These are phyloP conservation scores for Angophora floribunda DNA, from an alignment of 345 rosid species.

Conservation along the genomic window DNA sequence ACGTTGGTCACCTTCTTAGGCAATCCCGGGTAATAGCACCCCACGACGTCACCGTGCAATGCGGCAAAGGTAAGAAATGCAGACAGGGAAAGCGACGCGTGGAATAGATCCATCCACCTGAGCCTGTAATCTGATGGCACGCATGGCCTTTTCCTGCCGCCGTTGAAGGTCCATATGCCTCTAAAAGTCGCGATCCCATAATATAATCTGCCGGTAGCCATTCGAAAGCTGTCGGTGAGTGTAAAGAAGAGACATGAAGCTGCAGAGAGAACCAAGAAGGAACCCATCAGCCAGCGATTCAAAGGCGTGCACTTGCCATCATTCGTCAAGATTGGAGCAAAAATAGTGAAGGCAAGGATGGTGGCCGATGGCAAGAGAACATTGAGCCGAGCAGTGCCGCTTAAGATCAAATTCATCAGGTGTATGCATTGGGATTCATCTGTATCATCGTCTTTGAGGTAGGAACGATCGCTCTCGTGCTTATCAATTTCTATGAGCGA, in stretches of 20 bases:
- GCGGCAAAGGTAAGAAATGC: constrained; percentile 33
- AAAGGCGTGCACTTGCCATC: constrained; percentile 25
- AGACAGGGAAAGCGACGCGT: constrained; percentile 24
- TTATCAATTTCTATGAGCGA: not conserved
- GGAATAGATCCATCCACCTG: constrained; percentile 32
- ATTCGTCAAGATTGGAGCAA: constrained; percentile 38
- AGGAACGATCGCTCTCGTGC: not conserved
- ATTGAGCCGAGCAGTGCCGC: constrained; percentile 44
- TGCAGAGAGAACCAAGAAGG: constrained; percentile 11
- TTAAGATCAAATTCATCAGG: constrained; percentile 26
- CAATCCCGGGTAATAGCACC: constrained; percentile 31
- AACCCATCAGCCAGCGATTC: constrained; percentile 30
- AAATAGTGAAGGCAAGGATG: constrained; percentile 41
- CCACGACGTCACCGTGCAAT: constrained; percentile 23
- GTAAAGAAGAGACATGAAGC: constrained; percentile 32
- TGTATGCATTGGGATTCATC: constrained; percentile 26
- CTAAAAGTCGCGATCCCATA: constrained; percentile 35
- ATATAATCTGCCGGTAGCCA: constrained; percentile 23
- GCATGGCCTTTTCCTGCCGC: constrained; percentile 27
- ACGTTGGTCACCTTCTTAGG: constrained; percentile 25
- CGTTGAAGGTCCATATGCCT: constrained; percentile 38
- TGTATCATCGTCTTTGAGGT: constrained; percentile 15
- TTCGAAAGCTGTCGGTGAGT: constrained; percentile 34
- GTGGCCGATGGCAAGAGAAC: constrained; percentile 43
- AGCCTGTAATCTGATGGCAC: constrained; percentile 26